Percentiles rank a stretch among this genome's conserved stretches.
phyloP scores from a whole-genome alignment of 2,329 filamentous ascomycete species.

The Botrytis byssoidea region DNA sequence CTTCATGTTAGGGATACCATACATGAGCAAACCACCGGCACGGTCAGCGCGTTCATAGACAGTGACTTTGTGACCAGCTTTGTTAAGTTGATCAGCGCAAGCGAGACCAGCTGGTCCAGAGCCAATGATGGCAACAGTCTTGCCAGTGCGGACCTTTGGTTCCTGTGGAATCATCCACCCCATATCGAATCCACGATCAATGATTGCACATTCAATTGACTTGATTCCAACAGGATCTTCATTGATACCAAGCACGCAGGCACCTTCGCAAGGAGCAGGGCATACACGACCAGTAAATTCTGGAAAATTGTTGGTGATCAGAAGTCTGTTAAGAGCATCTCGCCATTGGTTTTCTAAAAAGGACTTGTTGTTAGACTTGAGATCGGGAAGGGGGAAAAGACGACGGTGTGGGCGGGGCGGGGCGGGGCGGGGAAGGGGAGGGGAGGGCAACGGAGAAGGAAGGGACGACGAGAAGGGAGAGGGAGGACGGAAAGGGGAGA shows the following conservation, averaged over 20 bases:
- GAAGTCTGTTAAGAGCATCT: constrained; percentile 83
- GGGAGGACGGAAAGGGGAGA: neutral
- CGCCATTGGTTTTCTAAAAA: constrained; percentile 65
- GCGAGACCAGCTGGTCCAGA: constrained; percentile 91
- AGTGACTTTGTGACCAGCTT: constrained; percentile 82
- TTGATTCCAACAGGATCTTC: constrained; percentile 98
- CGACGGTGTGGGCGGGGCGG: neutral
- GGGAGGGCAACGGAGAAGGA: neutral
- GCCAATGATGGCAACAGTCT: constrained; percentile 84
- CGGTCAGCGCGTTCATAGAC: constrained; percentile 93
- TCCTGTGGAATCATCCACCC: constrained; percentile 91
- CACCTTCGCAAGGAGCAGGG: constrained; percentile 93
- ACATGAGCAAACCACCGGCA: constrained; percentile 90
- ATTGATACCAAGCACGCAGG: constrained; percentile 93
- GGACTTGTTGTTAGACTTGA: neutral
- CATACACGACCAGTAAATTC: constrained; percentile 97
- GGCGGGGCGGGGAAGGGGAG: accelerated
- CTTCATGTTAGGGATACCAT: constrained; percentile 99
- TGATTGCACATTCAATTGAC: constrained; percentile 96
- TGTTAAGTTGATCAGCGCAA: constrained; percentile 90
- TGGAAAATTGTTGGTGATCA: constrained; percentile 98
- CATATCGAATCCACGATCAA: constrained; percentile 95
- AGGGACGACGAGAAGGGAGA: neutral
- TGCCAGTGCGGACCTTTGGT: constrained; percentile 78
- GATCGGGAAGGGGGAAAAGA: neutral